A percentile compares a stretch with the other conserved stretches of the same genome.
Evolutionary conservation across 768 basidiomycete genomes (phyloP).

Genomic region (Trichaptum fuscoviolaceum): DNA sequence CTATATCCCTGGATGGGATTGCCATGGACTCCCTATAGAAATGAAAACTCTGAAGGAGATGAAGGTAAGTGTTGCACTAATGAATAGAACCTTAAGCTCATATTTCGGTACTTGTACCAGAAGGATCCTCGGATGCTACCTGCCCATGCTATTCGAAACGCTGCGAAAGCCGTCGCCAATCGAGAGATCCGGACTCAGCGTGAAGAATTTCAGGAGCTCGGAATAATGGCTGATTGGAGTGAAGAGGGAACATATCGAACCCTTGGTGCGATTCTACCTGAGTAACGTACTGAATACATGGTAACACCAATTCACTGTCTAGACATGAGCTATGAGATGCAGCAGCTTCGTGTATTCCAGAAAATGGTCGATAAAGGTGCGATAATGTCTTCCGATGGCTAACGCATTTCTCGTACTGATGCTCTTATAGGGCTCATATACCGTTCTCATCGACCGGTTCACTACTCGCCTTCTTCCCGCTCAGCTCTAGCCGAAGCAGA

Average conservation of each 20-base stretch:
- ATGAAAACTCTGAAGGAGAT: conserved; percentile 84
- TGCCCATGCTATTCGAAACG: conserved; percentile 56
- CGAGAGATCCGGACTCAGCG: conserved; percentile 73
- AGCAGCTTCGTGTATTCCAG: conserved; percentile 81
- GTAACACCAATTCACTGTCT: not conserved
- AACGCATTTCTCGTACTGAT: not conserved
- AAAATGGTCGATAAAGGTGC: conserved; percentile 83
- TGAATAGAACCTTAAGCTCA: conserved; percentile 11
- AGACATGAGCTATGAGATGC: conserved; percentile 87
- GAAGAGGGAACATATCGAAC: conserved; percentile 67
- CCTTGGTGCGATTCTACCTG: conserved; percentile 47
- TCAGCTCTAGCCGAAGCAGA: conserved; percentile 96
- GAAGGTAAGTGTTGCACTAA: conserved; percentile 43
- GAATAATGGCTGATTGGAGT: conserved; percentile 91
- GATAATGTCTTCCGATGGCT: conserved; percentile 4
- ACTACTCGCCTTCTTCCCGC: conserved; percentile 91
- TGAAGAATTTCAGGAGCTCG: conserved; percentile 73
- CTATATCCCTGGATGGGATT: conserved; percentile 96
- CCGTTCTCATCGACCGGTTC: conserved; percentile 81
- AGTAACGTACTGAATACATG: not conserved
- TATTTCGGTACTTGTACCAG: conserved; percentile 25
- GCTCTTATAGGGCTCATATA: conserved; percentile 63
- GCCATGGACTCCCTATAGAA: conserved; percentile 96
- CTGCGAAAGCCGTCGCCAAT: conserved; percentile 67
- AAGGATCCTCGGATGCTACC: conserved; percentile 52